A percentile compares a stretch with the other conserved stretches of the same genome.
Evolutionary conservation across 139 green algal genomes (phyloP).

Genomic region (Klebsormidium nitens): DNA sequence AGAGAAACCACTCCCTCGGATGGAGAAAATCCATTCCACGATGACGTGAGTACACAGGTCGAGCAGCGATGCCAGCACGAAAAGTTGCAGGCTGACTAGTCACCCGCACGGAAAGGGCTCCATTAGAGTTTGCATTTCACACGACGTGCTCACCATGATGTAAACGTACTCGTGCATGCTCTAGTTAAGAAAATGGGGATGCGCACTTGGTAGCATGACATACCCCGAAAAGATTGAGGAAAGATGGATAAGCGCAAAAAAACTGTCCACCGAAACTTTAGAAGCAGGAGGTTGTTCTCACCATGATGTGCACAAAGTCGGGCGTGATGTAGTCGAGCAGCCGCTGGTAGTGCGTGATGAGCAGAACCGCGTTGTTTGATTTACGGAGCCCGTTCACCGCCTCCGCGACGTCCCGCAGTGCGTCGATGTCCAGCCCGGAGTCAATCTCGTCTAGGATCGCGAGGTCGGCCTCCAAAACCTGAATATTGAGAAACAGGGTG

Average conservation of each 20-base stretch:
- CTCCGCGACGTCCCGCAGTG: constrained; percentile 55
- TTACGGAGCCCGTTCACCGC: constrained; percentile 66
- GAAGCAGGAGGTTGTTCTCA: constrained; percentile 25
- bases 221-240: too few relatives aligned
- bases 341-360: constrained; percentile 98
- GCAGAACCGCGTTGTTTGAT: constrained; percentile 69
- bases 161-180: background rate
- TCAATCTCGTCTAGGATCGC: constrained; percentile 74
- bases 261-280: background rate
- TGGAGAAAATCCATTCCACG: too few relatives aligned
- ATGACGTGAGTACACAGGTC: too few relatives aligned
- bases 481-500: background rate
- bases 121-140: background rate
- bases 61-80: too few relatives aligned
- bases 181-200: background rate
- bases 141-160: background rate
- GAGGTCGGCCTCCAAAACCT: constrained; percentile 42
- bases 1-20: too few relatives aligned
- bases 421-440: constrained; percentile 91
- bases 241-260: background rate
- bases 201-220: background rate
- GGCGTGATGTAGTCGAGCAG: constrained; percentile 75
- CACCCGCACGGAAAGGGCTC: background rate
- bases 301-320: constrained; percentile 77
- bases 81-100: too few relatives aligned